Evolutionary conservation across 163 green algal species (phyloP).

Genomic region (Scenedesmus sp.): DNA sequence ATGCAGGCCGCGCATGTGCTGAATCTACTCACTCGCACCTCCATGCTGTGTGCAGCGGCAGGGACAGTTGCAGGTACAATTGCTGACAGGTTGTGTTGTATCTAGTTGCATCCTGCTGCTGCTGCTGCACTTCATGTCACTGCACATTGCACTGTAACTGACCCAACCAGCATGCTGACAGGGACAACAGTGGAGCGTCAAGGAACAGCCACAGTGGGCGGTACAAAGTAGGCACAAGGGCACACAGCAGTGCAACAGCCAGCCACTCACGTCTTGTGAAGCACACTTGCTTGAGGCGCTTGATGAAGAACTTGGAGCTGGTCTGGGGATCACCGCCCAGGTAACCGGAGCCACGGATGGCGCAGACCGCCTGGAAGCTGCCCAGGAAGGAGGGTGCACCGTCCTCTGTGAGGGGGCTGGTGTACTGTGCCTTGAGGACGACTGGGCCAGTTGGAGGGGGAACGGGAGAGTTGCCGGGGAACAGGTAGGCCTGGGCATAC

Average conservation of each 20-base stretch:
- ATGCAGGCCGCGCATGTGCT: not conserved
- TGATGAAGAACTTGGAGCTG: slow-evolving; percentile 33
- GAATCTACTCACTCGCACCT: too few relatives aligned
- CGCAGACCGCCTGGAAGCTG: slow-evolving; percentile 33
- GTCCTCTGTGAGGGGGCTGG: slow-evolving; percentile 12
- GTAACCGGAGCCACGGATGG: not conserved
- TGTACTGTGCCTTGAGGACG: slow-evolving; percentile 1
- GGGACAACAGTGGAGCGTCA: not conserved
- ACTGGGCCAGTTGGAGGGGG: slow-evolving; percentile 6
- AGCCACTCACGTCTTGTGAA: slow-evolving; percentile 32
- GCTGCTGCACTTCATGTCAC: too few relatives aligned
- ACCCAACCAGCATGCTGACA: not conserved
- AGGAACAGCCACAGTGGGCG: not conserved
- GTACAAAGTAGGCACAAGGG: not conserved
- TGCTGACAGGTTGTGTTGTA: not conserved
- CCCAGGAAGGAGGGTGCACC: slow-evolving; percentile 1
- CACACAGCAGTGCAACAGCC: not conserved
- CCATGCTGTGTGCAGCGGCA: not conserved
- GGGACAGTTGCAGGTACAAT: not conserved
- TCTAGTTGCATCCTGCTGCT: not conserved
- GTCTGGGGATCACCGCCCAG: slow-evolving; percentile 35
- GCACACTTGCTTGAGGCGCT: slow-evolving; percentile 18
- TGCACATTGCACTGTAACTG: not conserved
- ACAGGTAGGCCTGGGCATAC: slow-evolving; percentile 16
- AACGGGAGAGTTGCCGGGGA: not conserved